These are phyloP conservation scores for Elsinoe fawcettii DNA, from an alignment of 2,329 filamentous ascomycete genomes.

Conservation along the genomic window DNA sequence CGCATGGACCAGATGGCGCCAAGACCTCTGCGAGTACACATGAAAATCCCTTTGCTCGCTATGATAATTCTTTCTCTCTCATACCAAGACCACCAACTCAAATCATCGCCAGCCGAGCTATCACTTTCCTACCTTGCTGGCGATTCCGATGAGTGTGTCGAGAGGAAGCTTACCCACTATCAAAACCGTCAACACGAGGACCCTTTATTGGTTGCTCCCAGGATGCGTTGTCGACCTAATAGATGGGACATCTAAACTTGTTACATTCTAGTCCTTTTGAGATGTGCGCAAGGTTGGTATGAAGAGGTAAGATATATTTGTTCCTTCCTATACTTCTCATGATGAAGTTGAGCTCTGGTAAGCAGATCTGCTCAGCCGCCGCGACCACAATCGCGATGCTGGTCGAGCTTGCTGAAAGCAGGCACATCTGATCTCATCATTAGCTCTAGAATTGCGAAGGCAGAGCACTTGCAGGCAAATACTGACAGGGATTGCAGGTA, in stretches of 20 bases:
- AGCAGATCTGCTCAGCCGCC: conserved; percentile 46
- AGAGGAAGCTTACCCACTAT: conserved; percentile 59
- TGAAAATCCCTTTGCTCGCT: conserved; percentile 18
- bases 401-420: conserved; percentile 45
- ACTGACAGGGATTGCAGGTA: background rate
- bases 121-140: conserved; percentile 51
- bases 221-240: conserved; percentile 62
- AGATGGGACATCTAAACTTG: conserved; percentile 47
- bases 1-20: conserved; percentile 12
- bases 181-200: conserved; percentile 81
- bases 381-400: conserved; percentile 30
- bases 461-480: background rate
- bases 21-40: background rate
- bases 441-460: background rate
- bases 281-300: conserved; percentile 13
- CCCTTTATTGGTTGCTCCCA: conserved; percentile 50
- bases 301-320: conserved; percentile 12
- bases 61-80: conserved; percentile 34
- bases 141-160: conserved; percentile 65
- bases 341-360: conserved; percentile 37
- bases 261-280: conserved; percentile 14
- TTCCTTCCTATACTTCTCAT: conserved; percentile 19
- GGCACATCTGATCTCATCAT: conserved; percentile 38
- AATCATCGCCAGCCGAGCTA: conserved; percentile 60
- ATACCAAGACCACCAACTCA: conserved; percentile 63